Evolutionary conservation across 768 basidiomycete species (phyloP).

Genomic region (Leccinellum luteum): DNA sequence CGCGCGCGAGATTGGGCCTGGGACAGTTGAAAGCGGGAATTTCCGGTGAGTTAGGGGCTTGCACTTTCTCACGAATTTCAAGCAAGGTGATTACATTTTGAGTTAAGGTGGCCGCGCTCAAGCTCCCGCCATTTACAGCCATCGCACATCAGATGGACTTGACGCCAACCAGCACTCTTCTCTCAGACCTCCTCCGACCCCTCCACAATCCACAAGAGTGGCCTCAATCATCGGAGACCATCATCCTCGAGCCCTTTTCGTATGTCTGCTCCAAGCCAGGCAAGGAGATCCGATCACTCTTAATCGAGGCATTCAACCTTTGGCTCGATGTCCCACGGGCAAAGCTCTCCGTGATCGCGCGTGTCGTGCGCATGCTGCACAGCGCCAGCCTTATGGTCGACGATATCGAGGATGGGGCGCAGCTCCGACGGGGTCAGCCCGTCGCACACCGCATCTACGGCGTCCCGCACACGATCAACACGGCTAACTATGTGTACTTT

Average conservation of each 20-base stretch:
- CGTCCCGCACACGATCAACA: slow-evolving; percentile 94
- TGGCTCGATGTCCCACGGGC: slow-evolving; percentile 84
- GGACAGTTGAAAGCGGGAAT: no score
- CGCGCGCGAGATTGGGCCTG: no score
- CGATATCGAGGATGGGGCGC: slow-evolving; percentile 91
- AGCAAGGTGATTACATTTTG: no score
- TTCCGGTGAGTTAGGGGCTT: no score
- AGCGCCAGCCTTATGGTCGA: slow-evolving; percentile 94
- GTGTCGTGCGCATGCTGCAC: slow-evolving; percentile 91
- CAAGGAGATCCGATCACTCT: slow-evolving; percentile 84
- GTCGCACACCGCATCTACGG: slow-evolving; percentile 95
- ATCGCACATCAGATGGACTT: not conserved
- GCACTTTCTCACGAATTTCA: no score
- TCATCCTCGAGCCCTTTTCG: slow-evolving; percentile 80
- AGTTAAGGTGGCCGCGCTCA: no score
- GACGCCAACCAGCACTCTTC: slow-evolving; percentile 9
- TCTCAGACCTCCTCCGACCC: slow-evolving; percentile 20
- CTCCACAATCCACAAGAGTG: slow-evolving; percentile 21
- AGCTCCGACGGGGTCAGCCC: slow-evolving; percentile 83
- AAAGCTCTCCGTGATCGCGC: slow-evolving; percentile 70
- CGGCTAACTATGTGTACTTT: slow-evolving; percentile 96
- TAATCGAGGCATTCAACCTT: slow-evolving; percentile 90
- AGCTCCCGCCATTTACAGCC: not conserved
- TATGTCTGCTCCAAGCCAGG: slow-evolving; percentile 85
- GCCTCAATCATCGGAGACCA: slow-evolving; percentile 36